These are phyloP conservation scores for Cornus kousa DNA, from an alignment of 148 eudicot species.

Conservation along the genomic window DNA sequence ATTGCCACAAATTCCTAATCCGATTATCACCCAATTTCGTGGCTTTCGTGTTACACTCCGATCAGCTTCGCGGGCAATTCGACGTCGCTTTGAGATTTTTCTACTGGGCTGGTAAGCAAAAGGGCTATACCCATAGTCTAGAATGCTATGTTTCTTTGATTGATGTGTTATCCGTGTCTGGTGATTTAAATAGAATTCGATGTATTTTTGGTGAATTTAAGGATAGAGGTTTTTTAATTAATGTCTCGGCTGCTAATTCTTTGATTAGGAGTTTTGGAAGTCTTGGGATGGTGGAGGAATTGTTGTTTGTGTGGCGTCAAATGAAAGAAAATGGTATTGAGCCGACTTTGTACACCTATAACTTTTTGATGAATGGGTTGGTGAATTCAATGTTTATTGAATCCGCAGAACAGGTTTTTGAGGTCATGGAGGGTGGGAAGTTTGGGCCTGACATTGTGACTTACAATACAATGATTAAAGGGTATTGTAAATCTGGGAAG, in stretches of 20 bases:
- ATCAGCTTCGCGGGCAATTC: slow-evolving; percentile 31
- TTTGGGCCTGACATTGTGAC: slow-evolving; percentile 79
- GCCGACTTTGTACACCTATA: slow-evolving; percentile 75
- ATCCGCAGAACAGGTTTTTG: slow-evolving; percentile 83
- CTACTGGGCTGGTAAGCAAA: slow-evolving; percentile 85
- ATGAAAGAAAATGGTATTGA: slow-evolving; percentile 84
- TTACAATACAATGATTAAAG: slow-evolving; percentile 88
- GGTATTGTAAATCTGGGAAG: slow-evolving; percentile 81
- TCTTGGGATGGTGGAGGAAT: slow-evolving; percentile 87
- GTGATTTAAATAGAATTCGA: slow-evolving; percentile 56
- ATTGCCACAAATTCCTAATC: slow-evolving; percentile 60
- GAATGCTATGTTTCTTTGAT: slow-evolving; percentile 78
- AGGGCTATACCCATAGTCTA: slow-evolving; percentile 56
- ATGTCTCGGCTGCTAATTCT: slow-evolving; percentile 52
- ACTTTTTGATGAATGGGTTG: slow-evolving; percentile 80
- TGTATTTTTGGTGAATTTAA: slow-evolving; percentile 51
- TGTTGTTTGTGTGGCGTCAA: slow-evolving; percentile 85
- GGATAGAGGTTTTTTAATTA: slow-evolving; percentile 48
- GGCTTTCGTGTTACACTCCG: slow-evolving; percentile 46
- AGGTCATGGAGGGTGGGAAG: slow-evolving; percentile 78
- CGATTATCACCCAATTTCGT: slow-evolving; percentile 79
- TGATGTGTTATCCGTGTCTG: slow-evolving; percentile 40
- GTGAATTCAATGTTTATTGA: slow-evolving; percentile 61
- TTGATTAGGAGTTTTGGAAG: slow-evolving; percentile 84
- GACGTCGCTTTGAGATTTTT: slow-evolving; percentile 68